These are phyloP conservation scores for Aspergillus thermomutatus DNA, from an alignment of 2,329 filamentous ascomycete genomes.

Conservation along the genomic window DNA sequence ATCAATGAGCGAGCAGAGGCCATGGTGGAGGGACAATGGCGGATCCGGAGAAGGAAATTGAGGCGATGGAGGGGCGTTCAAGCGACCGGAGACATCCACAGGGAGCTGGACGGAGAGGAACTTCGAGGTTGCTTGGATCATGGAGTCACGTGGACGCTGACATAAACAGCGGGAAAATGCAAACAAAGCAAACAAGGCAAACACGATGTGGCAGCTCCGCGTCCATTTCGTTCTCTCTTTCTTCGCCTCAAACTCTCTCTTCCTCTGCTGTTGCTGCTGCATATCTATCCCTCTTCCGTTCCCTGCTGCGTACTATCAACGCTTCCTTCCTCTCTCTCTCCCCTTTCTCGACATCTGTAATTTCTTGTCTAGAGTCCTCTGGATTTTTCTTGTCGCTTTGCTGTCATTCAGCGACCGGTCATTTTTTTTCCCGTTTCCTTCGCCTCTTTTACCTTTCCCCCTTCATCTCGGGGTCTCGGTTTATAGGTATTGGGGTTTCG, in stretches of 20 bases:
- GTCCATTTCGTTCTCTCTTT: conserved; percentile 16
- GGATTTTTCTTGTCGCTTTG: conserved; percentile 9
- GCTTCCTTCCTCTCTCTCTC: conserved; percentile 15
- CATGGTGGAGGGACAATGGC: conserved; percentile 30
- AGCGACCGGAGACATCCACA: conserved; percentile 10
- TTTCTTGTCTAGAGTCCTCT: conserved; percentile 10
- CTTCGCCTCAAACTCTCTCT: conserved; percentile 19
- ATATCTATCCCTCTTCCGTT: too few species aligned
- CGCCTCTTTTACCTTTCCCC: conserved; percentile 16
- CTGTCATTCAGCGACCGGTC: neutral
- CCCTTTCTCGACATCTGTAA: conserved; percentile 8
- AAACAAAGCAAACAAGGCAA: conserved; percentile 20
- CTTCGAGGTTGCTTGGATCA: conserved; percentile 24
- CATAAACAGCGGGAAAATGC: conserved; percentile 18
- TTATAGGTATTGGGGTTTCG: conserved; percentile 22
- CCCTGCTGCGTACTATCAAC: conserved; percentile 9
- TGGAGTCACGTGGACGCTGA: conserved; percentile 17
- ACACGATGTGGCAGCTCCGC: conserved; percentile 18
- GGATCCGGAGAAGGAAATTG: neutral
- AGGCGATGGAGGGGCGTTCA: conserved; percentile 17
- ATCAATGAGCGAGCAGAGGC: conserved; percentile 45
- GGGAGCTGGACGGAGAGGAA: conserved; percentile 19
- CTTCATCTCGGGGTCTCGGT: conserved; percentile 11
- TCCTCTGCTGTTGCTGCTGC: conserved; percentile 13
- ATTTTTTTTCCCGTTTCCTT: conserved; percentile 23